Conservation (phyloP, 495 filamentous ascomycete genomes). For the Hypoxylon lienhwacheense region DNA sequence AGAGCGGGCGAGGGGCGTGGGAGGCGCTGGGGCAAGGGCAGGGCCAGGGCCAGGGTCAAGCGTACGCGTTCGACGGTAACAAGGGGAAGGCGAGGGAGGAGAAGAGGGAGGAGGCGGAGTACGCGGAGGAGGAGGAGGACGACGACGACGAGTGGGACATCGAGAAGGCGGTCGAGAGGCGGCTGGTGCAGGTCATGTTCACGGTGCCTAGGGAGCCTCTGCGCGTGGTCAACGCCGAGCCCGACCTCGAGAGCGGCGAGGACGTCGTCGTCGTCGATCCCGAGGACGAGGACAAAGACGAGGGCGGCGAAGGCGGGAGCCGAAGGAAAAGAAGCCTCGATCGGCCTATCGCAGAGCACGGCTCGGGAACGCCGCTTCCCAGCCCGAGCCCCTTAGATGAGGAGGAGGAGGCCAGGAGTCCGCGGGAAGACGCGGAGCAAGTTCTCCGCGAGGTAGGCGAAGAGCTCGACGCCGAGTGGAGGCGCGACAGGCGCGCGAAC, state of each 20-base stretch:
- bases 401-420: slow-evolving; percentile 19
- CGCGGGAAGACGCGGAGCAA: slow-evolving; percentile 9
- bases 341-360: slow-evolving; percentile 2
- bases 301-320: background rate
- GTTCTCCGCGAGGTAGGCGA: slow-evolving; percentile 27
- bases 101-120: slow-evolving; percentile 10
- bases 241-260: slow-evolving; percentile 50
- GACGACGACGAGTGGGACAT: slow-evolving; percentile 86
- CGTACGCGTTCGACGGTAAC: too few relatives aligned
- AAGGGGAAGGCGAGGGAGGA: slow-evolving; percentile 11
- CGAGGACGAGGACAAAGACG: slow-evolving; percentile 17
- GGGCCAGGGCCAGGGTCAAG: slow-evolving; percentile 11
- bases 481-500: slow-evolving; percentile 4
- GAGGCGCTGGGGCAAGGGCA: slow-evolving; percentile 34
- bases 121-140: slow-evolving; percentile 16
- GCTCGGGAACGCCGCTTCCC: slow-evolving; percentile 3
- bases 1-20: slow-evolving; percentile 50
- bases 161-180: slow-evolving; percentile 74
- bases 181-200: slow-evolving; percentile 91
- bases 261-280: slow-evolving; percentile 37
- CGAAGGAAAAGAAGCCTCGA: background rate
- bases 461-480: slow-evolving; percentile 33
- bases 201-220: slow-evolving; percentile 84
- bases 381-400: slow-evolving; percentile 22
- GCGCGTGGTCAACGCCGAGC: slow-evolving; percentile 78